Evolutionary conservation across 805 yeast species (phyloP), one percentile per base, ranked within the genome.

Genomic region (Saccharomyces jurei): DNA sequence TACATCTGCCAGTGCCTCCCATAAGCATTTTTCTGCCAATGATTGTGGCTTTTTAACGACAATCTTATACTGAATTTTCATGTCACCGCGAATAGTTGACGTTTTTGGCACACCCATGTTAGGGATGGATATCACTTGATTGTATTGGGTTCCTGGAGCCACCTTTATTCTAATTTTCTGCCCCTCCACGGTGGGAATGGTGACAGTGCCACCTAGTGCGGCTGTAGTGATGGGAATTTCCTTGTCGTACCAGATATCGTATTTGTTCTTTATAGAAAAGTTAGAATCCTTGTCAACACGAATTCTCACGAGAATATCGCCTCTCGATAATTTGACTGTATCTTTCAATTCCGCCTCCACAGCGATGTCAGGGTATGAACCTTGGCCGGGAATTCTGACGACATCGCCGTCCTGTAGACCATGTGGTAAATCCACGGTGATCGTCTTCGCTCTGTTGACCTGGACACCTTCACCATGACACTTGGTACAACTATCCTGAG

Each of bases 1-100:
- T 1, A 96, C 86, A 66, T 90, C 97, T 1, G 99, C 99, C 58
- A 94, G 77, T 0, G 97, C 96, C 69, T 94, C 99, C 64, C 95
- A 77, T 53, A 94, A 74, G 29, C 95, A 95, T 11, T 84, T 85
- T 69, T 94, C 96, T 1, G 94, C 85, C 13, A 92, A 87, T 26
- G 87, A 85, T 53, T 79, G 78, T 1, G 98, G 96, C 54, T 83
- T 80, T 61, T 84, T 74, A 3, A 90, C 82, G 63, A 81, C 80
- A 17, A 94, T 86, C 50, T 82, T 81, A 60, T 90, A 78, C 11
- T 81, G 75, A 17, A 94, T 88, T 62, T 81, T 84, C 80, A 91
- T 76, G 63, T 86, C 88, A 50, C 98, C 99, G 65, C 94, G 80
- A 56, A 77, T 75, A 26, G 81, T 72, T 52, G 78, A 71, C 47